These are phyloP conservation scores for Fusarium chlamydosporum DNA, from an alignment of 2,329 filamentous ascomycete genomes.

Conservation along the genomic window DNA sequence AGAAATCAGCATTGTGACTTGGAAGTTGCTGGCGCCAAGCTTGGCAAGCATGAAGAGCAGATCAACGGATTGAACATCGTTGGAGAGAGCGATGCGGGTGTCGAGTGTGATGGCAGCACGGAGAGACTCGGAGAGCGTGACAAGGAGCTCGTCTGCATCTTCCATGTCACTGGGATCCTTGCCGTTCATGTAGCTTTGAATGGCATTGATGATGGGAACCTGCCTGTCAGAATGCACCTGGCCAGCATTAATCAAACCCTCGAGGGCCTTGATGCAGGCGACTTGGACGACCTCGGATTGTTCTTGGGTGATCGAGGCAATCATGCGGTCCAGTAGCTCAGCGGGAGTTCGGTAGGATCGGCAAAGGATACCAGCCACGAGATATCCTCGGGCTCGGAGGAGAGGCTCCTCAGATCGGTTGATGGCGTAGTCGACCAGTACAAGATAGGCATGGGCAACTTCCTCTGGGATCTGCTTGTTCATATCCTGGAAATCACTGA, in stretches of 20 bases:
- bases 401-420: slow-evolving; percentile 78
- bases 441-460: slow-evolving; percentile 80
- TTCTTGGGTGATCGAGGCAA: slow-evolving; percentile 82
- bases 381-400: slow-evolving; percentile 86
- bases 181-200: slow-evolving; percentile 80
- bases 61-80: slow-evolving; percentile 81
- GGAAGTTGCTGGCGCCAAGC: slow-evolving; percentile 90
- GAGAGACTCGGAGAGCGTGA: slow-evolving; percentile 89
- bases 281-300: slow-evolving; percentile 91
- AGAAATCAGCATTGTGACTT: slow-evolving; percentile 86
- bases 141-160: slow-evolving; percentile 91
- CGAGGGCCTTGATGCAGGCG: slow-evolving; percentile 88
- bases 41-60: slow-evolving; percentile 90
- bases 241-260: slow-evolving; percentile 72
- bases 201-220: slow-evolving; percentile 69
- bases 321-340: slow-evolving; percentile 77
- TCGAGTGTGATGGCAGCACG: slow-evolving; percentile 87
- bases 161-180: slow-evolving; percentile 87
- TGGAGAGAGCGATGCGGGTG: slow-evolving; percentile 78
- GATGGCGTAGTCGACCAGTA: slow-evolving; percentile 84
- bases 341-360: slow-evolving; percentile 75
- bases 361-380: slow-evolving; percentile 85
- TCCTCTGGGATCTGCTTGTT: slow-evolving; percentile 78
- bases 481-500: slow-evolving; percentile 86
- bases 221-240: slow-evolving; percentile 70